phyloP scores from a whole-genome alignment of 768 basidiomycete genomes.

The Cantharellus cinnabarinus region DNA sequence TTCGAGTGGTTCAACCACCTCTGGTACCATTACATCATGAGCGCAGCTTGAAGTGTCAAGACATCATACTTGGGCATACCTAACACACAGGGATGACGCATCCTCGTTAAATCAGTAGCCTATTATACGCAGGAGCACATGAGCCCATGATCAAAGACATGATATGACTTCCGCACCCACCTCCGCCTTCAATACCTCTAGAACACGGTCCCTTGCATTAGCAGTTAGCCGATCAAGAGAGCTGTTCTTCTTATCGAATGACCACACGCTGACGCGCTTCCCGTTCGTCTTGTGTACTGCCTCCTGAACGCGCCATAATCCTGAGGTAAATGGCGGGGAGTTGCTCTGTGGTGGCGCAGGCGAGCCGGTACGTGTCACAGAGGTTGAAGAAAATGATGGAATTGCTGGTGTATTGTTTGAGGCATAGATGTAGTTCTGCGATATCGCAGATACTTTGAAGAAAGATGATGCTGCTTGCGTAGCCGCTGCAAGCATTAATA shows the following conservation, averaged over 20 bases:
- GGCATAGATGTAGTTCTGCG: not conserved
- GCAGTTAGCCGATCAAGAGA: slow-evolving; percentile 54
- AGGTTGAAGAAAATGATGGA: not conserved
- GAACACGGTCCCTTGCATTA: slow-evolving; percentile 43
- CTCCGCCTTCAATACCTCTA: slow-evolving; percentile 83
- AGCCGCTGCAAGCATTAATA: not conserved
- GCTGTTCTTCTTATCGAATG: slow-evolving; percentile 58
- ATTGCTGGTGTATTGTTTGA: not conserved
- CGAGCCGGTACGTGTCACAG: not conserved
- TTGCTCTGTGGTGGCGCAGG: not conserved
- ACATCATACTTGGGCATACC: slow-evolving; percentile 25
- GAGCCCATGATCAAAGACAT: not conserved
- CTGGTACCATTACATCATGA: slow-evolving; percentile 20
- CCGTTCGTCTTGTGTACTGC: slow-evolving; percentile 76
- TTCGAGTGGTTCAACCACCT: slow-evolving; percentile 94
- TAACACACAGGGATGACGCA: slow-evolving; percentile 85
- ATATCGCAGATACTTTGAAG: slow-evolving; percentile 1
- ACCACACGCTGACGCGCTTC: slow-evolving; percentile 87
- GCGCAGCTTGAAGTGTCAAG: slow-evolving; percentile 1
- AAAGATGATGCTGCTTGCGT: not conserved
- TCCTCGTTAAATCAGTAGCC: slow-evolving; percentile 64
- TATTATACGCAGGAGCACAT: slow-evolving; percentile 14
- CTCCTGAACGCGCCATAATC: slow-evolving; percentile 74
- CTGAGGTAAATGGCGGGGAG: slow-evolving; percentile 35
- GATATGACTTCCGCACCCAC: slow-evolving; percentile 22